Evolutionary conservation across 768 basidiomycete species (phyloP), one percentile per base, ranked within the genome.

Genomic region (Kwoniella newhampshirensis): DNA sequence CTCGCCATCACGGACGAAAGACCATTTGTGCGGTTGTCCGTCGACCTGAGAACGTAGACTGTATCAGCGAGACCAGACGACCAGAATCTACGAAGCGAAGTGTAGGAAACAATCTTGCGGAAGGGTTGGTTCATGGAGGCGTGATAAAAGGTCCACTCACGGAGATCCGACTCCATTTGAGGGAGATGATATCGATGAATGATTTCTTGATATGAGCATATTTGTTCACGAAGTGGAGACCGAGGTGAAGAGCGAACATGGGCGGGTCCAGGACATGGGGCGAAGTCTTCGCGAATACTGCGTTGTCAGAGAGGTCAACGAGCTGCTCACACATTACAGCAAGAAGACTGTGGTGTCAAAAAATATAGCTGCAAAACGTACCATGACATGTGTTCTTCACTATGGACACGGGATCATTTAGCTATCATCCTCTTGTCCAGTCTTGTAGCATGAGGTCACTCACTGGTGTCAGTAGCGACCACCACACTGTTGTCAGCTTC

Each of bases 381-480:
- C 53, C 28, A 32, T 54, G 40, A 47, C 53, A 54, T 26, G 53
- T 54, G 45, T 54, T 54, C 44, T 54, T 54, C 23, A 54, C 53
- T 54, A 40, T 45, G 13, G 21, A 25, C n/a, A 40, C 4, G 13
- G 25, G 21, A 2, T 7, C 35, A 39, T 21, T 39, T 21, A 23
- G 35, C 20, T 17, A 6, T 11, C 17, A 39, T 27, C 20, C 13
- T 17, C 25, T 30, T 5, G 27, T 50, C 6, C 4, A 18, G 11
- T 4, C 47, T 18, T 30, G 27, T n/a, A 30, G 47, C 47, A 30
- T 43, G 40, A 23, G n/a, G n/a, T 41, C 18, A 79, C 87, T 67
- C 66, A 90, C 89, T 86, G 1, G 89, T 89, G 77, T 98, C 93
- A 1, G 92, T 98, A 2, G 93, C 86, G 1, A 98, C 90, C 9